These are phyloP conservation scores for Vanrija humicola DNA, from an alignment of 1,284 basidiomycete species.

Conservation along the genomic window DNA sequence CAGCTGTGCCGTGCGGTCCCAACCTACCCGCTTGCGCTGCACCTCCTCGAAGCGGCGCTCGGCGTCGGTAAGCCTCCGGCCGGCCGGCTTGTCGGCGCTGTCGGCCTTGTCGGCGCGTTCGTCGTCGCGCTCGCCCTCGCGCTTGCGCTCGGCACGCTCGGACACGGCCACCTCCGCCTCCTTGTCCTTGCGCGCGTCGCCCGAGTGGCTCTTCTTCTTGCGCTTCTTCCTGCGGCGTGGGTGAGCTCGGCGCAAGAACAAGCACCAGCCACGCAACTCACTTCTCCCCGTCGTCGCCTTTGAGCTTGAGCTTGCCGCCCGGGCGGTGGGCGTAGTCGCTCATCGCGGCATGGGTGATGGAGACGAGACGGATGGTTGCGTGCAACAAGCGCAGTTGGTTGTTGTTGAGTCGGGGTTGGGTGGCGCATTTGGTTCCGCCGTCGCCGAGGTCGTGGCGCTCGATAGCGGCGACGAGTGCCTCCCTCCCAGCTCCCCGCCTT, in stretches of 20 bases:
- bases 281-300: slow-evolving; percentile 72
- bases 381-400: no score
- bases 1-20: not conserved
- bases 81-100: not conserved
- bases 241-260: no score
- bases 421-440: not conserved
- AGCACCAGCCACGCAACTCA: slow-evolving; percentile 55
- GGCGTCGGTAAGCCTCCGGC: slow-evolving; percentile 69
- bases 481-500: not conserved
- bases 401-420: not conserved
- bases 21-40: slow-evolving; percentile 69
- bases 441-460: not conserved
- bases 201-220: slow-evolving; percentile 67
- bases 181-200: slow-evolving; percentile 25
- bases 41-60: slow-evolving; percentile 84
- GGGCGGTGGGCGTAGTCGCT: slow-evolving; percentile 77
- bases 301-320: slow-evolving; percentile 85
- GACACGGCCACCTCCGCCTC: slow-evolving; percentile 43
- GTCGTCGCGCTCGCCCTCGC: slow-evolving; percentile 47
- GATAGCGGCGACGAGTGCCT: not conserved
- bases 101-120: not conserved
- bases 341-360: slow-evolving; percentile 43
- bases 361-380: not conserved
- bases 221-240: slow-evolving; percentile 60
- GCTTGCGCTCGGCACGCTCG: slow-evolving; percentile 17